A percentile compares a stretch with the other conserved stretches of the same genome.
These are phyloP conservation scores for Pichia ethanolica DNA, from an alignment of 805 yeast species.

Conservation along the genomic window DNA sequence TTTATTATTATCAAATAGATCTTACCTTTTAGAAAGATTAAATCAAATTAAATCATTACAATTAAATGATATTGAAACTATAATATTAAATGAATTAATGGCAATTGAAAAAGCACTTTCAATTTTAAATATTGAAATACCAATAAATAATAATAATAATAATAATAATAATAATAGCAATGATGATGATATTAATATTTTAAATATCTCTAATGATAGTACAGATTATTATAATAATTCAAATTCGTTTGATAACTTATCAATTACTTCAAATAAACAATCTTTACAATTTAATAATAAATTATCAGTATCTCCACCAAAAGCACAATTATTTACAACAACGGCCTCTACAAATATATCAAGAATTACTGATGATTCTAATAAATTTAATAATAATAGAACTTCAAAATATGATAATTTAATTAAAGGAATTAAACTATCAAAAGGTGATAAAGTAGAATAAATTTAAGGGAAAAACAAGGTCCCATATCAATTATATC, in stretches of 20 bases:
- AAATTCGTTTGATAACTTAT: not conserved
- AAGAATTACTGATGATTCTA: not conserved
- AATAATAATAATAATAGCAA: not conserved
- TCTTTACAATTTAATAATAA: constrained; percentile 1
- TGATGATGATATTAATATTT: not conserved
- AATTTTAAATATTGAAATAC: constrained; percentile 15
- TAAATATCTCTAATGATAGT: constrained; percentile 3
- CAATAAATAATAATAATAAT: not conserved
- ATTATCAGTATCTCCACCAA: constrained; percentile 5
- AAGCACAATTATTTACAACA: not conserved
- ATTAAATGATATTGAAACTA: constrained; percentile 11
- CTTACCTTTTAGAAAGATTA: constrained; percentile 12
- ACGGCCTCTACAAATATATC: not conserved
- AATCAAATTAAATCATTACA: constrained; percentile 10
- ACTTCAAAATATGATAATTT: constrained; percentile 6
- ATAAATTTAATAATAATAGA: not conserved
- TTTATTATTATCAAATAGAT: constrained; percentile 8
- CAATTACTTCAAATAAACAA: constrained; percentile 1
- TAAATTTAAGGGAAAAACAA: constrained; percentile 4
- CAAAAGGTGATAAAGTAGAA: constrained; percentile 27
- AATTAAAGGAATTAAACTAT: constrained; percentile 12
- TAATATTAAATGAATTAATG: constrained; percentile 20
- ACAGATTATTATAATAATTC: not conserved
- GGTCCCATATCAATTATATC: not conserved
- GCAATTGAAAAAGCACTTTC: constrained; percentile 20